These are phyloP conservation scores for Boletus patriciae DNA, from an alignment of 768 basidiomycete species.

Conservation along the genomic window DNA sequence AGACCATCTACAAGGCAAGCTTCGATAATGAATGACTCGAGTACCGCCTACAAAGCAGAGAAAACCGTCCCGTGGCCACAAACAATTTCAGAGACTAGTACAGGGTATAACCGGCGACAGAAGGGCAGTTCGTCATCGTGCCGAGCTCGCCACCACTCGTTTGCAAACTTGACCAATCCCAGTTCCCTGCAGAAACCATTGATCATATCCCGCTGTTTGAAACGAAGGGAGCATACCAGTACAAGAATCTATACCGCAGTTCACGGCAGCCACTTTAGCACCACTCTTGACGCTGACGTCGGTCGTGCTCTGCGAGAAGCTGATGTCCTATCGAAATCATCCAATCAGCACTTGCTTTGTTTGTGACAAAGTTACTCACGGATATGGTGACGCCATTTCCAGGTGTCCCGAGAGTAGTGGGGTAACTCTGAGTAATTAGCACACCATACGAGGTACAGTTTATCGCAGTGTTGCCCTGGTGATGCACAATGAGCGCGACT, in stretches of 20 bases:
- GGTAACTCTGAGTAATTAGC: constrained; percentile 65
- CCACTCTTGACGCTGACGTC: constrained; percentile 42
- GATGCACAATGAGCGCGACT: neutral
- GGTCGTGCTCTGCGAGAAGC: constrained; percentile 44
- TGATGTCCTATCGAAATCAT: constrained; percentile 41
- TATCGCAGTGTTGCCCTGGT: constrained; percentile 53
- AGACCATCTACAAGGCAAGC: too few species aligned
- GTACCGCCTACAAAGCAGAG: neutral
- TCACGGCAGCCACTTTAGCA: constrained; percentile 50
- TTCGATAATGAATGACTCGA: too few species aligned
- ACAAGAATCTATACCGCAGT: constrained; percentile 56
- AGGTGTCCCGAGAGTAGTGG: constrained; percentile 49
- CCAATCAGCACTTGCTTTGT: neutral
- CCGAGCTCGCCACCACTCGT: constrained; percentile 47
- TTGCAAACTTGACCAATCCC: constrained; percentile 51
- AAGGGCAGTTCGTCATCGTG: constrained; percentile 28
- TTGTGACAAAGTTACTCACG: constrained; percentile 37
- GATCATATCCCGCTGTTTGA: neutral
- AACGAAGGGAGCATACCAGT: constrained; percentile 35
- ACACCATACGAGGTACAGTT: constrained; percentile 53
- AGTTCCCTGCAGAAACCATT: constrained; percentile 36
- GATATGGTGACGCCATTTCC: constrained; percentile 58
- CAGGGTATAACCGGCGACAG: constrained; percentile 34
- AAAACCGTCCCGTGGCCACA: neutral
- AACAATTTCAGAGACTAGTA: constrained; percentile 4